phyloP scores from a whole-genome alignment of 208 protist genomes.

The Vickermania spadyakhi region DNA sequence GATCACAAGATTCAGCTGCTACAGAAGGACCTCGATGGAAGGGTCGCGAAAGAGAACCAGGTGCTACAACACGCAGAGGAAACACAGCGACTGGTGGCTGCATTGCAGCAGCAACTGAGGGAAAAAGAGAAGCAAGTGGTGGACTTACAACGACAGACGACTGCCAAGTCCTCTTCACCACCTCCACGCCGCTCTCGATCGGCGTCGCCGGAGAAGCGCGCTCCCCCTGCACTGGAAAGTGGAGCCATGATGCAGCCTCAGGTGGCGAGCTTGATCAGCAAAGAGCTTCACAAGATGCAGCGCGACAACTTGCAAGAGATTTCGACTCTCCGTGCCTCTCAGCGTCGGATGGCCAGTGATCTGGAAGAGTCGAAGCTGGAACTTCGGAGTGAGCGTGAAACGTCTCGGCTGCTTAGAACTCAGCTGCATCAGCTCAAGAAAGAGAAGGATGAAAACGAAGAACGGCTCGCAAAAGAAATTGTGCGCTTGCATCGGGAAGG shows the following conservation, averaged over 20 bases:
- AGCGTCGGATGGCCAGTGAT: constrained; percentile 40
- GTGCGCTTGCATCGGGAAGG: constrained; percentile 7
- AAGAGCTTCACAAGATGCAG: constrained; percentile 43
- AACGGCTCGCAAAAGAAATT: constrained; percentile 21
- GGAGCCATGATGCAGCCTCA: constrained; percentile 25
- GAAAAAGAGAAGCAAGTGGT: constrained; percentile 63
- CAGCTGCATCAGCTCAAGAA: constrained; percentile 29
- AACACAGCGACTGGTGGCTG: constrained; percentile 54
- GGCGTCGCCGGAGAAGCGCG: not conserved
- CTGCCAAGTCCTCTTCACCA: not conserved
- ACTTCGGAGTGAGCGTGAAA: constrained; percentile 41
- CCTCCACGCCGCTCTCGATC: not conserved
- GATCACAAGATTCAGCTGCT: constrained; percentile 54
- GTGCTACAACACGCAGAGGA: constrained; percentile 58
- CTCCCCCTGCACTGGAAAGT: constrained; percentile 1
- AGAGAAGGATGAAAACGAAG: constrained; percentile 21
- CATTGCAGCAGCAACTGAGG: constrained; percentile 60
- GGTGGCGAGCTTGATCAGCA: constrained; percentile 33
- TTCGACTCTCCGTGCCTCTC: constrained; percentile 33
- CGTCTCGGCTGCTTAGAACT: constrained; percentile 22
- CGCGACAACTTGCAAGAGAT: constrained; percentile 58
- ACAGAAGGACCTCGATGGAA: constrained; percentile 60
- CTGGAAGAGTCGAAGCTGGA: constrained; percentile 27
- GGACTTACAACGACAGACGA: constrained; percentile 32
- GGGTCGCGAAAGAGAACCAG: constrained; percentile 48